A percentile compares a stretch with the other conserved stretches of the same genome.
These are phyloP conservation scores for Rhynchospora pubera DNA, from an alignment of 176 grass and related monocot genomes.

Conservation along the genomic window DNA sequence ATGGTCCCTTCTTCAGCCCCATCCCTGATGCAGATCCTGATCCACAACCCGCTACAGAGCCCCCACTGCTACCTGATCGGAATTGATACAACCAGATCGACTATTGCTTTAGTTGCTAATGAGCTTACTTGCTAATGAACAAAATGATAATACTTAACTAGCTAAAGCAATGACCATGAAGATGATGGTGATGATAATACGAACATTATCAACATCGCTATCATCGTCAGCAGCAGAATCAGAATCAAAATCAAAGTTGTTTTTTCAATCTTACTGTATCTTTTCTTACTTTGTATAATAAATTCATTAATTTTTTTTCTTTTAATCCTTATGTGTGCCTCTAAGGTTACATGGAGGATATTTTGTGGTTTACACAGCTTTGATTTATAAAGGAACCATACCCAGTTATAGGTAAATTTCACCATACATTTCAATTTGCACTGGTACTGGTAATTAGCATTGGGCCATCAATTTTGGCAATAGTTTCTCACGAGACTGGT, in stretches of 20 bases:
- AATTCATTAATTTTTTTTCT: neutral
- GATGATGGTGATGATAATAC: no score
- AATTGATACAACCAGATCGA: slow-evolving; percentile 5
- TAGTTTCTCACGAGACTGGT: neutral
- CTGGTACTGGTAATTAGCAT: neutral
- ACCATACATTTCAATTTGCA: neutral
- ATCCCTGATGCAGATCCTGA: slow-evolving; percentile 6
- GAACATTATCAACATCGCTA: neutral
- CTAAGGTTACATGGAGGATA: neutral
- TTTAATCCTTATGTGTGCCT: neutral
- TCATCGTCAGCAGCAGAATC: neutral
- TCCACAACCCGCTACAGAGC: slow-evolving; percentile 37
- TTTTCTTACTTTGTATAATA: neutral
- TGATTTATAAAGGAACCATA: neutral
- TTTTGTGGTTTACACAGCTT: neutral
- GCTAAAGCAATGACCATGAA: neutral
- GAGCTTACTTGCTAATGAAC: neutral
- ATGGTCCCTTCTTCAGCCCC: slow-evolving; percentile 77
- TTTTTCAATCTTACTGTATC: neutral
- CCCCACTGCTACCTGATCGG: slow-evolving; percentile 32
- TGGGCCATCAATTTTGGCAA: neutral
- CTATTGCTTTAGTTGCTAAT: neutral
- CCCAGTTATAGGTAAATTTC: neutral
- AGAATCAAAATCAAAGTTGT: neutral
- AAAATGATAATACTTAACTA: neutral